Conservation (phyloP, 495 filamentous ascomycete species). For the Aspergillus affinis region DNA sequence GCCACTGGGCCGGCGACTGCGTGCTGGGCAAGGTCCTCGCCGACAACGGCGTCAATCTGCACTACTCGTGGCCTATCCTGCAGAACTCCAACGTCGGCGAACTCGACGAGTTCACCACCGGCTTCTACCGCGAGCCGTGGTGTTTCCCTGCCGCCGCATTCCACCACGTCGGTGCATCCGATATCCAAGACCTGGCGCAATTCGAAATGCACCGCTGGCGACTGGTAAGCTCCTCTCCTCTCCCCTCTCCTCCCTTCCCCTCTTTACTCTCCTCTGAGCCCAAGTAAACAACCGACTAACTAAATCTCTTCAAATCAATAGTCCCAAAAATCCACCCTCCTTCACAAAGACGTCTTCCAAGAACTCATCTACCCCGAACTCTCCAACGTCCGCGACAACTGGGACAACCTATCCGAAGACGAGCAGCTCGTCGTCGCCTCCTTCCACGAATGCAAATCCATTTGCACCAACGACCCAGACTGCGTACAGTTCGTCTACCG, state of each 20-base stretch:
- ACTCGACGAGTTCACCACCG: conserved; percentile 41
- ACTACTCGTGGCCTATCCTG: conserved; percentile 53
- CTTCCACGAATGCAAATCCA: conserved; percentile 36
- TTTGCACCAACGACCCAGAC: conserved; percentile 27
- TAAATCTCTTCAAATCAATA: conserved; percentile 13
- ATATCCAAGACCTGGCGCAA: conserved; percentile 40
- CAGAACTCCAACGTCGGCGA: conserved; percentile 47
- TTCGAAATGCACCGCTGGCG: conserved; percentile 43
- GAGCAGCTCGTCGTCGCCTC: conserved; percentile 30
- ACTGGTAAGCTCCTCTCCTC: conserved; percentile 31
- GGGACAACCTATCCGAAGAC: conserved; percentile 48
- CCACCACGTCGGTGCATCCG: conserved; percentile 47
- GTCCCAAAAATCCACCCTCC: conserved; percentile 37
- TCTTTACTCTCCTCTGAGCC: neutral
- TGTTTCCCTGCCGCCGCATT: conserved; percentile 56
- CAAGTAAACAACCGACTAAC: conserved; percentile 5
- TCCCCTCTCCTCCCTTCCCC: too few species aligned
- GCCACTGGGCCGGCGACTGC: conserved; percentile 69
- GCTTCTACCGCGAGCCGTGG: conserved; percentile 48
- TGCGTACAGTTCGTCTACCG: conserved; percentile 43
- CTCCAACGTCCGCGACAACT: conserved; percentile 31
- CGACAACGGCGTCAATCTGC: conserved; percentile 51
- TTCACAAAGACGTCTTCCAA: conserved; percentile 46
- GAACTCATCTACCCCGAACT: conserved; percentile 43
- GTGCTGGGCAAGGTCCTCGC: conserved; percentile 59